Percentiles rank a stretch among this genome's conserved stretches.
phyloP scores from a whole-genome alignment of 2,329 filamentous ascomycete species.

The Alternaria sp. region DNA sequence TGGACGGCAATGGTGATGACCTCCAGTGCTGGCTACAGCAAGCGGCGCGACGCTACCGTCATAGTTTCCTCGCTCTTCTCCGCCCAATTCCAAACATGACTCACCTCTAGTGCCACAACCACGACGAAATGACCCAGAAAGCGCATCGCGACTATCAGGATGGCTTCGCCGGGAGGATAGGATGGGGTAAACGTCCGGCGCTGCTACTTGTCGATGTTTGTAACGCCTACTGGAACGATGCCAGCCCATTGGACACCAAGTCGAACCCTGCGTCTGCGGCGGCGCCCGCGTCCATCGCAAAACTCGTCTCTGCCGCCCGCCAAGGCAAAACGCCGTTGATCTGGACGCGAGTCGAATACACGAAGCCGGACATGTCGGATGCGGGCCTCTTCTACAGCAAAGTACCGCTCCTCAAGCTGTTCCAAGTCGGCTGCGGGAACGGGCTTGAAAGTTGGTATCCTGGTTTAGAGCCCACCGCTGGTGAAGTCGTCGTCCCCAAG shows the following conservation, averaged over 20 bases:
- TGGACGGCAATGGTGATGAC: constrained; percentile 7
- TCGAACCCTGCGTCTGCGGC: constrained; percentile 46
- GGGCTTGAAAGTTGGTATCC: constrained; percentile 51
- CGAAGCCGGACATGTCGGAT: constrained; percentile 53
- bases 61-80: constrained; percentile 7
- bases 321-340: constrained; percentile 49
- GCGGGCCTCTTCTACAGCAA: constrained; percentile 55
- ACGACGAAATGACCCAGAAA: constrained; percentile 27
- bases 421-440: constrained; percentile 49
- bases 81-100: constrained; percentile 5
- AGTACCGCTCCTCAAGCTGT: constrained; percentile 52
- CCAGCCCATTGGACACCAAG: constrained; percentile 52
- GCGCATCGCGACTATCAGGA: background rate
- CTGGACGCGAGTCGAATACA: constrained; percentile 56
- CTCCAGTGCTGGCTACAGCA: constrained; percentile 1
- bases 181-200: constrained; percentile 53
- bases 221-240: constrained; percentile 54
- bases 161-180: constrained; percentile 53
- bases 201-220: constrained; percentile 58
- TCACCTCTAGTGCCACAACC: constrained; percentile 10
- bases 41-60: constrained; percentile 7
- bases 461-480: constrained; percentile 47
- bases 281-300: constrained; percentile 49
- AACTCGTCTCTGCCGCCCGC: constrained; percentile 52
- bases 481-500: constrained; percentile 51